phyloP scores from a whole-genome alignment of 108 stramenopile species.

The Nannochloropsis gaditana region DNA sequence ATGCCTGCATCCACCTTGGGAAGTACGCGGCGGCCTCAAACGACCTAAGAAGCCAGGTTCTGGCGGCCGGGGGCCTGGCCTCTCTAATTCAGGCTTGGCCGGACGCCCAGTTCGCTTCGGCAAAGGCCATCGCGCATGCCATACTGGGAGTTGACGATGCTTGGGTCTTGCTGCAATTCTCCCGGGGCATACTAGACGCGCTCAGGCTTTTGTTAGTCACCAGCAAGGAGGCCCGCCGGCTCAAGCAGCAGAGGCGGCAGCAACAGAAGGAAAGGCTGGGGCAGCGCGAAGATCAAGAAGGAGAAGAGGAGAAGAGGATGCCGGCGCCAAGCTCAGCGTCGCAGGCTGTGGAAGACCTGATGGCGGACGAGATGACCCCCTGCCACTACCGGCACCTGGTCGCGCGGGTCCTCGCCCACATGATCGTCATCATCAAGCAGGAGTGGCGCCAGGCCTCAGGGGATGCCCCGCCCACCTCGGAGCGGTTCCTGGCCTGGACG shows the following conservation, averaged over 20 bases:
- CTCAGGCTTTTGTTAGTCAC: not conserved
- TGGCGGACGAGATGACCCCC: not conserved
- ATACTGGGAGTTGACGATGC: conserved; percentile 7
- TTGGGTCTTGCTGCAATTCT: not conserved
- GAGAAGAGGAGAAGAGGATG: not conserved
- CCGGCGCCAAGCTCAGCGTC: not conserved
- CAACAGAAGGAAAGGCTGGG: not conserved
- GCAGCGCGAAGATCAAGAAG: not conserved
- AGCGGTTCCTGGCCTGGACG: not conserved
- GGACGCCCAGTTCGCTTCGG: not conserved
- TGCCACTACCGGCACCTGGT: conserved; percentile 16
- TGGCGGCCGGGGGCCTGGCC: conserved; percentile 11
- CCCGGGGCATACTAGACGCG: conserved; percentile 6
- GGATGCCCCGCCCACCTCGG: not conserved
- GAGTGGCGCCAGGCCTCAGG: not conserved
- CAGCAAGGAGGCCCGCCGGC: not conserved
- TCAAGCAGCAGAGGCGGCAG: not conserved
- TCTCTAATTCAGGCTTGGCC: not conserved
- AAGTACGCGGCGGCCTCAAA: not conserved
- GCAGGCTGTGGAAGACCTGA: not conserved
- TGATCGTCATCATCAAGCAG: not conserved
- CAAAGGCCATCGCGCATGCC: conserved; percentile 9
- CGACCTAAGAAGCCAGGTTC: conserved; percentile 19
- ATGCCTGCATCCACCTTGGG: not conserved
- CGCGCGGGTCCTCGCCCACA: not conserved